Base-by-base conservation (phyloP, 2,329 filamentous ascomycete genomes). In the Exserohilum rostratum region DNA sequence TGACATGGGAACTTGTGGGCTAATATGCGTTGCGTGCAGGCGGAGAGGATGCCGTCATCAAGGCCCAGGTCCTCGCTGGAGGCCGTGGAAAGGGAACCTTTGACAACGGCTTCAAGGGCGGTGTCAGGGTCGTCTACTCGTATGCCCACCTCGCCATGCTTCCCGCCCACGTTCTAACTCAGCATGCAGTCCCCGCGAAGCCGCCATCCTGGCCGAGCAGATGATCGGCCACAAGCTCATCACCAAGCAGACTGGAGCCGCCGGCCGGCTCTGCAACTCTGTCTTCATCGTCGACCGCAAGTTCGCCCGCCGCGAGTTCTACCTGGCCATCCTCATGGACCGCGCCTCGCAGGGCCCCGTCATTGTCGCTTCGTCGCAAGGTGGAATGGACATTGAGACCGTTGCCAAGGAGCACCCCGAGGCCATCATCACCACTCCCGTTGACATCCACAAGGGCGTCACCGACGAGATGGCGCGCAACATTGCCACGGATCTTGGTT, bases 161-260 rank as follows among this genome's bases (percentile, higher is more conserved):
- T 31, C 44, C 20, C 44, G 29, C 9, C 22, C 35, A 44, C 12
- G 18, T 12, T 40, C 55, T 67, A 58, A 68, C 62, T 52, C 31
- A 48, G 15, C 33, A 44, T 57, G 40, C 61, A 87, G 85, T 58
- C 91, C 95, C 57, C 93, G 92, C 71, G 86, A 88, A 84, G 95
- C 95, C 75, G 90, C 91, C 84, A 96, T 98, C 87, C 96, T 99
- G 77, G 93, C 95, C 69, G 86, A 93, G 69, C 93, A 99, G 84
- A 99, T 99, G 95, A 98, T 99, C 80, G 95, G 95, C 76, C 93
- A 99, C 83, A 97, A 97, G 82, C 91, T 99, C 80, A 87, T 99
- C 81, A 99, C 95, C 79, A 99, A 99, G 87, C 95, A 99, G 85
- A 99, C 95, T 55, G 95, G 95, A 77, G 91, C 93, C 69, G 86